Evolutionary conservation across 139 green algal genomes (phyloP), one percentile per base, ranked within the genome.

Genomic region (Chlamydomonas urium): DNA sequence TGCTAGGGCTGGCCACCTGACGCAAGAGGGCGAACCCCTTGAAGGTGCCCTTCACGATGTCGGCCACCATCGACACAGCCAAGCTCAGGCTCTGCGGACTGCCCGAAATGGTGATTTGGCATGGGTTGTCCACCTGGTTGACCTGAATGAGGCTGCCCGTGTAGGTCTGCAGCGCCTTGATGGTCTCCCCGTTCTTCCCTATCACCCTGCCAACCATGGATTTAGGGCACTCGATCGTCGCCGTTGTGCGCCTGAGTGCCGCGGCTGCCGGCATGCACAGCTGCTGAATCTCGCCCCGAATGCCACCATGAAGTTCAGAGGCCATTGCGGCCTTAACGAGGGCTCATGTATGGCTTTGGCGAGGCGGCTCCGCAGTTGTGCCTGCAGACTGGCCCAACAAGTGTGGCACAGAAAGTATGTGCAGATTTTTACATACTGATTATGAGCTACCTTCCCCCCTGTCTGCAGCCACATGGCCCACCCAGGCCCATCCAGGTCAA

Each of bases 121-220:
- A 57, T n/a, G 63, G 63, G 38, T 71, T 34, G 4, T 59, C 63
- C 8, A 35, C 36, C 34, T 71, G 63, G 35, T 67, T 67, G 4
- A 67, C 60, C 47, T 79, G 74, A 70, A 97, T 95, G 45, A 91
- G 85, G 6, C 85, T 85, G n/a, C 88, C 87, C 4, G 84, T 94
- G 48, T 91, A 87, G 24, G 81, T 85, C 73, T 97, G 91, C 72
- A 97, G 81, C 19, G 84, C 78, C 77, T 94, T 94, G 83, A 59
- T 96, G 2, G 89, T 96, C 61, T 97, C 91, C 23, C 93, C 93
- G 57, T 90, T 87, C 78, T 92, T 94, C 53, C 93, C 93, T 53
- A 97, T 97, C 1, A 97, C 88, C 21, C 92, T 85, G 0, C 93
- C 93, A 0, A 97, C 87, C 84, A 95, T 94, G 1, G 75, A 70